Base-by-base conservation (phyloP, 2,329 filamentous ascomycete genomes). In the Tolypocladium endophyticum region DNA sequence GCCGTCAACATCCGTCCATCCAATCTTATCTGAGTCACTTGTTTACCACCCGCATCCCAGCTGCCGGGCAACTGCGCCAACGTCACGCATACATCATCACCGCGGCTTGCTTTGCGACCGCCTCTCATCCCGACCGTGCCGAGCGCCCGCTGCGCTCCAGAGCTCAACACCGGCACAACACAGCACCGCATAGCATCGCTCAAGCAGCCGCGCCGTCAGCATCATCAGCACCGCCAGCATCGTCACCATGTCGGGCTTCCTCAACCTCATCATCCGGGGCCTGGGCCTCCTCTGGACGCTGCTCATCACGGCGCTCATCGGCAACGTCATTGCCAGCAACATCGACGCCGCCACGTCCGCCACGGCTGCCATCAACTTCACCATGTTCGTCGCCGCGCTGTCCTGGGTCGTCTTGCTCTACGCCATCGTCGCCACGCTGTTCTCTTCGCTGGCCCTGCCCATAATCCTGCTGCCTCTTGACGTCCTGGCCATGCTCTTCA, bases 381-480 rank as follows among this genome's bases (percentile, higher is more conserved):
- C 83, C 72, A 87, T 92, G 77, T 92, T 92, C 72, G 83, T 87
- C 64, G 78, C 83, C 41, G 81, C 82, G 0, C 78, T 89, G 63
- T 81, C 81, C 50, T 88, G 88, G 85, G 68, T 91, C 38, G 81
- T 82, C 53, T 73, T 84, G 45, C 71, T 92, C 57, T 86, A 83
- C 71, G 86, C 88, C 59, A 73, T 89, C 4, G 78, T 77, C 8
- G 77, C 81, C 3, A 72, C 79, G 33, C 74, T 88, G 67, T 73
- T 85, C 64, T 78, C 83, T 47, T 72, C 74, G 58, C 73, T 85
- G 61, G 75, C 76, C 63, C 71, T 83, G 56, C 80, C 81, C 35
- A 68, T 85, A 20, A 71, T 83, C 56, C 73, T 83, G 60, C 70
- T 87, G 39, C 76, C 72, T 18, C 72, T 87, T 56, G 87, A 90